Percentiles rank a stretch among this genome's conserved stretches.
Evolutionary conservation across 1,284 basidiomycete species (phyloP).

Genomic region (Puccinia horiana): DNA sequence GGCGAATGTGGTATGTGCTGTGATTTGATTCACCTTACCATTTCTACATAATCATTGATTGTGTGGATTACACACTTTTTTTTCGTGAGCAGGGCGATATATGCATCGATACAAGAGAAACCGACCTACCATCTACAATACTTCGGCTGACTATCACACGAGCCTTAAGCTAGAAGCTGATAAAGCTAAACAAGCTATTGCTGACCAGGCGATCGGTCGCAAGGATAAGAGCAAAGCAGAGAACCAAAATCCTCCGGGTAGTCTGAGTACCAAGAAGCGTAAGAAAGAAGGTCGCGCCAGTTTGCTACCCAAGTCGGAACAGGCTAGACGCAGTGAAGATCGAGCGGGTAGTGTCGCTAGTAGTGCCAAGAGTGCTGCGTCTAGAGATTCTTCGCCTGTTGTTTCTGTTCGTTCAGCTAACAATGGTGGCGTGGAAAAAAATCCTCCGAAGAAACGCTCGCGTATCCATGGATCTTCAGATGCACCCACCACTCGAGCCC

Average conservation of each 20-base stretch:
- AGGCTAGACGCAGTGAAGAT: conserved; percentile 8
- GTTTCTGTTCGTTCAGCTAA: conserved; percentile 29
- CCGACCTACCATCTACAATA: conserved; percentile 45
- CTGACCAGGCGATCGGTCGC: conserved; percentile 30
- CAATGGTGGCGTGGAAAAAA: conserved; percentile 34
- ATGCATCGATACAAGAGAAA: conserved; percentile 49
- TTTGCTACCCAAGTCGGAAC: conserved; percentile 19
- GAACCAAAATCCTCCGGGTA: conserved; percentile 1
- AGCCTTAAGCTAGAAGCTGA: conserved; percentile 49
- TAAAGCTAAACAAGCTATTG: conserved; percentile 47
- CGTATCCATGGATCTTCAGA: conserved; percentile 15
- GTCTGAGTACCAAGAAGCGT: conserved; percentile 19
- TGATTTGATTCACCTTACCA: neutral
- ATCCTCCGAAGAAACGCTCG: conserved; percentile 15
- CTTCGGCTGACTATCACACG: conserved; percentile 49
- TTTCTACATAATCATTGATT: neutral
- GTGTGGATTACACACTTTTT: neutral
- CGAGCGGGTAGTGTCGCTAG: conserved; percentile 28
- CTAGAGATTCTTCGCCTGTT: conserved; percentile 48
- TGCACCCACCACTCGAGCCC: conserved; percentile 32
- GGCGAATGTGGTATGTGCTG: conserved; percentile 76
- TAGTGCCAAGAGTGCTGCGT: conserved; percentile 30
- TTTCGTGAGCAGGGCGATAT: conserved; percentile 32
- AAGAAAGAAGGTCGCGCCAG: conserved; percentile 28
- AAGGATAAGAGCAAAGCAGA: conserved; percentile 39